These are phyloP conservation scores for Oemleria cerasiformis DNA, from an alignment of 306 rosid genomes.

Conservation along the genomic window DNA sequence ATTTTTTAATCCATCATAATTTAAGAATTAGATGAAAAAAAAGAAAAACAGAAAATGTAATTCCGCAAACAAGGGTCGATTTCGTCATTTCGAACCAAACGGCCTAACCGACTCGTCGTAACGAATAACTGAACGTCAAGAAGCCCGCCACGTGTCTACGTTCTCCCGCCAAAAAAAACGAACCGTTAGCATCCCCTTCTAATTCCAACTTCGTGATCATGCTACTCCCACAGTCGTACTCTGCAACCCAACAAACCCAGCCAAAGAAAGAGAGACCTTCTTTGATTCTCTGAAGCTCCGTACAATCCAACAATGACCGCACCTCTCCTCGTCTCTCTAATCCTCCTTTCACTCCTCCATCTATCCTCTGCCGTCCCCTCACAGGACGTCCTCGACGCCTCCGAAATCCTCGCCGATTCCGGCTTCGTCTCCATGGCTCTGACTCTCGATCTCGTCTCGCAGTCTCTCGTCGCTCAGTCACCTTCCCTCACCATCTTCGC, in stretches of 20 bases:
- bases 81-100: background rate
- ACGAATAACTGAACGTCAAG: background rate
- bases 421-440: constrained; percentile 73
- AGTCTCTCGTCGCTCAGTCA: constrained; percentile 39
- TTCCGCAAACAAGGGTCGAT: background rate
- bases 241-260: background rate
- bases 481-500: constrained; percentile 75
- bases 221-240: constrained; percentile 4
- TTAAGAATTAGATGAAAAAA: no score
- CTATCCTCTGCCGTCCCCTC: constrained; percentile 41
- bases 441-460: constrained; percentile 55
- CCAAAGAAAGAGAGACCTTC: background rate
- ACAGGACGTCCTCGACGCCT: constrained; percentile 52
- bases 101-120: background rate
- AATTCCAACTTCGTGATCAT: background rate
- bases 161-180: constrained; percentile 19
- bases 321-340: constrained; percentile 11
- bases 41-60: no score
- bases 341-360: constrained; percentile 28
- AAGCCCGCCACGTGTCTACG: background rate
- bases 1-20: background rate
- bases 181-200: background rate
- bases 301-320: constrained; percentile 53
- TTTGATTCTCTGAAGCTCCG: background rate
- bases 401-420: constrained; percentile 63